A percentile compares a stretch with the other conserved stretches of the same genome.
These are phyloP conservation scores for Alternaria rosae DNA, from an alignment of 2,329 filamentous ascomycete genomes.

Conservation along the genomic window DNA sequence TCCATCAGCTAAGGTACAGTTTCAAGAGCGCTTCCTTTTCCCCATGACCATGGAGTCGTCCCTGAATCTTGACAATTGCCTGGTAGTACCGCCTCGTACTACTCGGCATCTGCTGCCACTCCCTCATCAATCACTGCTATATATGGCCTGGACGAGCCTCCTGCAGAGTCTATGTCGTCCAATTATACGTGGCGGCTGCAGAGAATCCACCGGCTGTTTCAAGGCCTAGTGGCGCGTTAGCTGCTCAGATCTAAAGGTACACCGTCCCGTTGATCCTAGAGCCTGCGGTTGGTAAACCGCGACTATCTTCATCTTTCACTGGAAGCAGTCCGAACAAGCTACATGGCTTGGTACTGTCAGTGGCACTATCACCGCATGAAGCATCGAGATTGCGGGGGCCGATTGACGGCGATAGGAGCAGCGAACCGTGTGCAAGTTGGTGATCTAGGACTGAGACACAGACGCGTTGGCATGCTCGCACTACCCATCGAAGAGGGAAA, in stretches of 20 bases:
- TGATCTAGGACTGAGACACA: conserved; percentile 2
- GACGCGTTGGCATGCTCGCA: not conserved
- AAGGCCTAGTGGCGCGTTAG: not conserved
- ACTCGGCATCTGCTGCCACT: not conserved
- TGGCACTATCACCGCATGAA: conserved; percentile 2
- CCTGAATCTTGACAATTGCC: not conserved
- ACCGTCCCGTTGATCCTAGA: conserved; percentile 7
- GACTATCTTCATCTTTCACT: not conserved
- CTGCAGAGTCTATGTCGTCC: not conserved
- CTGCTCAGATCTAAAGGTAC: not conserved
- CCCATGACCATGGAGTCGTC: not conserved
- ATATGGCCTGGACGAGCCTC: not conserved
- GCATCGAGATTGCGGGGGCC: conserved; percentile 9
- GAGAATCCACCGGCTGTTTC: not conserved
- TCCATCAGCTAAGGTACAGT: not conserved
- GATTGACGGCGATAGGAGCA: not conserved
- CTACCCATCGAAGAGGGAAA: conserved; percentile 6
- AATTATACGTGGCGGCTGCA: not conserved
- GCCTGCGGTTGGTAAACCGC: not conserved
- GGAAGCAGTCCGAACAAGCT: not conserved
- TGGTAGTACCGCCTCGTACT: not conserved
- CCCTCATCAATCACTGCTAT: not conserved
- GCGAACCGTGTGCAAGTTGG: not conserved
- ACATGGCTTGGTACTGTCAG: not conserved
- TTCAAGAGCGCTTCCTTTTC: not conserved